Evolutionary conservation across 768 basidiomycete species (phyloP), one percentile per base, ranked within the genome.

Genomic region (Pisolithus marmoratus): DNA sequence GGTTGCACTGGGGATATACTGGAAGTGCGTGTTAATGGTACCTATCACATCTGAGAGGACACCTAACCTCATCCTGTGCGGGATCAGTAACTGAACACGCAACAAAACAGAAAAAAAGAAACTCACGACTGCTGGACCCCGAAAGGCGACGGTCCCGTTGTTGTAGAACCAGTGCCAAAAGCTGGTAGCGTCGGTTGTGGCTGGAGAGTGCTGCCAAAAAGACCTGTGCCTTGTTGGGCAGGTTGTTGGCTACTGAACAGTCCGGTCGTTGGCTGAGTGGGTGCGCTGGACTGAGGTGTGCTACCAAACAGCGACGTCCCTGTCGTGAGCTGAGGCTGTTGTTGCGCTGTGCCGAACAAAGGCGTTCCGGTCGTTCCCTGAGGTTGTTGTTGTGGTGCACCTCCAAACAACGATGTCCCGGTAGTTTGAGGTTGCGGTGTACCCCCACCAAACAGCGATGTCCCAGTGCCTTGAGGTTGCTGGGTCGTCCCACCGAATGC

Each of bases 61-160:
- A 45, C 24, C 60, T 20, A 26, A 68, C 67, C 64, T 68, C 67
- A 68, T 68, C 52, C 46, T 57, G 14, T 61, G 38, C 57, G 42
- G 50, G 20, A 37, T 12, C 6, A 31, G 23, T 20, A 4, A 14
- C 46, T 20, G 17, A 20, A 9, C 4, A 41, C 22, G 15, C 5
- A 24, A 5, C 15, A 45, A 27, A 45, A 26, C 5, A 27, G 17
- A 15, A 11, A 11, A n/a, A 1, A 24, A 1, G 24, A 24, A 19
- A 63, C 66, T 60, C 41, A 67, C 68, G 68, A 68, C 53, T 70
- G 68, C 3, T 63, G 57, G 15, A 31, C 26, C 36, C 64, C 64
- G 46, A 68, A 68, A 23, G 64, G 17, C 9, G 55, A 54, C 24
- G 56, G 48, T 11, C 59, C 40, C 4, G 52, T 45, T 11, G 51